A percentile compares a stretch with the other conserved stretches of the same genome.
Conservation (phyloP, 306 rosid species). For the Glycine soja region DNA sequence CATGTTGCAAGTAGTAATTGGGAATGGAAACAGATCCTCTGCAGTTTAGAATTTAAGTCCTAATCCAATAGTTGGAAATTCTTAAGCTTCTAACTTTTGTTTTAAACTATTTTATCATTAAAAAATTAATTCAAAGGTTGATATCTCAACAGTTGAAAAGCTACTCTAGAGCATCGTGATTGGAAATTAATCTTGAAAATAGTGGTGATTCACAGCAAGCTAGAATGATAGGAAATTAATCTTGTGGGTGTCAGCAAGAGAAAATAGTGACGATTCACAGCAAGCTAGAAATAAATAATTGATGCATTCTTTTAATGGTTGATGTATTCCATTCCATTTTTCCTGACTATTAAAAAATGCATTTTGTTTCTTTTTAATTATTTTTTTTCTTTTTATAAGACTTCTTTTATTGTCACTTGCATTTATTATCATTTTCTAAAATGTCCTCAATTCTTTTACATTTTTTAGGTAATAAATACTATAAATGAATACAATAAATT, state of each 20-base stretch:
- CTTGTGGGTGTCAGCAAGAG: too few species aligned
- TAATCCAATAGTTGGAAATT: not conserved
- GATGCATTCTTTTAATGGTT: not conserved
- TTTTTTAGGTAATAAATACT: too few species aligned
- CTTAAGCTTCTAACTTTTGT: not conserved
- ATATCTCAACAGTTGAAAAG: not conserved
- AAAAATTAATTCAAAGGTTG: not conserved
- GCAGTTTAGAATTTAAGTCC: not conserved
- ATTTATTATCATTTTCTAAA: too few species aligned
- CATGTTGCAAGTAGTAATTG: not conserved
- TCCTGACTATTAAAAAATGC: too few species aligned
- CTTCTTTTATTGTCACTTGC: too few species aligned
- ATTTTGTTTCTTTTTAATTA: too few species aligned
- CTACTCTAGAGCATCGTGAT: not conserved
- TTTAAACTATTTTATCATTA: not conserved
- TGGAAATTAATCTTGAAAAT: not conserved
- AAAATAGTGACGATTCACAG: conserved; percentile 1
- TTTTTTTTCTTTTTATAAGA: too few species aligned
- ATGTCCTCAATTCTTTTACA: too few species aligned
- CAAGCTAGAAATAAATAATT: not conserved
- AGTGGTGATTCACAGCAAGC: not conserved
- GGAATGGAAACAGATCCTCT: not conserved
- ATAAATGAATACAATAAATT: too few species aligned
- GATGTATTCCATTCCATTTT: too few species aligned
- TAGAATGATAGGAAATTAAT: not conserved